Percentiles rank a stretch among this genome's conserved stretches.
These are phyloP conservation scores for Candida boidinii DNA, from an alignment of 805 yeast species.

Conservation along the genomic window DNA sequence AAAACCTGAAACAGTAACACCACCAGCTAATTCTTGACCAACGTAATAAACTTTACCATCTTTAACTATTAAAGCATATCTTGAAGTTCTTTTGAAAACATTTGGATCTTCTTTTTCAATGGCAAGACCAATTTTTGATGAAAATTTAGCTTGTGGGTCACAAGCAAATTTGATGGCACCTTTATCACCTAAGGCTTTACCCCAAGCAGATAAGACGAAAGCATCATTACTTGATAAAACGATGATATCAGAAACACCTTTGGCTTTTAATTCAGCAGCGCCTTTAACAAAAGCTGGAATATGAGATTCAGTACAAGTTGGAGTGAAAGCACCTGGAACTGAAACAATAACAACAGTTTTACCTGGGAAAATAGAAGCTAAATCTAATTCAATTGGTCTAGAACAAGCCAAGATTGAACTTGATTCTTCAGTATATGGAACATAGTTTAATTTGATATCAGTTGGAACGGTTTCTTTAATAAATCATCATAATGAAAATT, in stretches of 20 bases:
- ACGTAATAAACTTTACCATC: conserved; percentile 22
- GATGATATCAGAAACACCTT: conserved; percentile 29
- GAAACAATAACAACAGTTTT: conserved; percentile 33
- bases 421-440: conserved; percentile 31
- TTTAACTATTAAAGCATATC: conserved; percentile 68
- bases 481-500: background rate
- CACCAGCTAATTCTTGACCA: conserved; percentile 36
- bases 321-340: conserved; percentile 46
- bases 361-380: conserved; percentile 26
- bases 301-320: conserved; percentile 36
- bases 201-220: conserved; percentile 36
- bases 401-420: conserved; percentile 31
- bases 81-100: conserved; percentile 50
- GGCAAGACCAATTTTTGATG: conserved; percentile 50
- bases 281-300: conserved; percentile 30
- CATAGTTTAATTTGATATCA: conserved; percentile 27
- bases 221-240: conserved; percentile 34
- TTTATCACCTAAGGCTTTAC: conserved; percentile 34
- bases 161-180: conserved; percentile 47
- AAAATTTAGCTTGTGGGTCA: conserved; percentile 57
- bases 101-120: conserved; percentile 45
- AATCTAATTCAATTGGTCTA: conserved; percentile 28
- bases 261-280: conserved; percentile 26
- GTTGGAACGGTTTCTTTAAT: no score
- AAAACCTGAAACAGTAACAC: conserved; percentile 35